Conservation (phyloP, 2,329 filamentous ascomycete genomes). For the Sporothrix dimorphospora region DNA sequence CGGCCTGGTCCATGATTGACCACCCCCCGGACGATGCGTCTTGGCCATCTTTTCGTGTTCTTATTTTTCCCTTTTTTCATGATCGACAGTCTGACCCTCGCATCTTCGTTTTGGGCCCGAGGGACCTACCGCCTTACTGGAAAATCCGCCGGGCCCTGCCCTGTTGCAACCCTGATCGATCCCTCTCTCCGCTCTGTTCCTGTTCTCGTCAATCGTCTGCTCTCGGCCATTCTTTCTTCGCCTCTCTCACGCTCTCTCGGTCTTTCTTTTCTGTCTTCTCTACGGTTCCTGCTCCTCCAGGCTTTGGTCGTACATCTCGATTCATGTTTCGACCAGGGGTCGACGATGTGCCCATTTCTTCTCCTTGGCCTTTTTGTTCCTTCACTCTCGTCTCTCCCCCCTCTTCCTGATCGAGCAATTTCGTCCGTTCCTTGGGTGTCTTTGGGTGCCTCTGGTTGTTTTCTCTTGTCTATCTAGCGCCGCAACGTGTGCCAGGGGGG, state of each 20-base stretch:
- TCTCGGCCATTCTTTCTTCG: background rate
- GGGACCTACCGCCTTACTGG: conserved; percentile 11
- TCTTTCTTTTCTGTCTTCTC: background rate
- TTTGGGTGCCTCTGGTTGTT: background rate
- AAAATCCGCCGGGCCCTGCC: background rate
- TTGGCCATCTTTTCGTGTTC: background rate
- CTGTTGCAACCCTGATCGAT: conserved; percentile 5
- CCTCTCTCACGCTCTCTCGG: background rate
- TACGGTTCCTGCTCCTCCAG: background rate
- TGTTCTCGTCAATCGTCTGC: background rate
- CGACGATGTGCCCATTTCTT: background rate
- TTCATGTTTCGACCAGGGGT: background rate
- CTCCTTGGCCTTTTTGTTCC: background rate
- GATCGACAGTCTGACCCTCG: conserved; percentile 27
- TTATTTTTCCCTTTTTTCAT: background rate
- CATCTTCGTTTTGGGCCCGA: conserved; percentile 15
- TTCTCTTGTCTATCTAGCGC: conserved; percentile 22
- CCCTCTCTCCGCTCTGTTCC: background rate
- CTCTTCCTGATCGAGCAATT: conserved; percentile 6
- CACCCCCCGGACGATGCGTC: conserved; percentile 5
- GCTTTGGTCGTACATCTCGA: background rate
- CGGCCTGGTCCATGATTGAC: conserved; percentile 20
- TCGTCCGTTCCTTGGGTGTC: background rate
- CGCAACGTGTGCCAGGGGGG: conserved; percentile 22
- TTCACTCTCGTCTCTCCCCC: background rate